phyloP scores from a whole-genome alignment of 75 land plant genomes.

The Pinus tabuliformis region DNA sequence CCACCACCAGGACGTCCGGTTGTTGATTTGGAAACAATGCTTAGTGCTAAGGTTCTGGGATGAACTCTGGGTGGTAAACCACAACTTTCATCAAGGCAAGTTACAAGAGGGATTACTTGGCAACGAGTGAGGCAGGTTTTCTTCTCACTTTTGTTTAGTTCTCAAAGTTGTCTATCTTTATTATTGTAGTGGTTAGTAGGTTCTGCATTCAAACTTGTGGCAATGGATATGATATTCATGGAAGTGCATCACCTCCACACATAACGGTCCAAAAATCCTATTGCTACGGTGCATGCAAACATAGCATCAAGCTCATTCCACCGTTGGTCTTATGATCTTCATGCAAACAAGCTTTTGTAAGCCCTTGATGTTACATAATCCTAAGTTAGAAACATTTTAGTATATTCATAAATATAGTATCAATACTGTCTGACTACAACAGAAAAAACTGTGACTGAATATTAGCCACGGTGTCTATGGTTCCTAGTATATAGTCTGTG shows the following conservation, averaged over 20 bases:
- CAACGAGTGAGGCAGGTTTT: conserved; percentile 94
- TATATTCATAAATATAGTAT: not conserved
- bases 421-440: not conserved
- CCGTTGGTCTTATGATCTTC: not conserved
- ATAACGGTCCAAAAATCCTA: not conserved
- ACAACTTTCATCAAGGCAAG: conserved; percentile 61
- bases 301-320: not conserved
- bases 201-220: not conserved
- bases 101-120: conserved; percentile 66
- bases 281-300: too few relatives aligned
- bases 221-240: not conserved
- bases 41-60: conserved; percentile 75
- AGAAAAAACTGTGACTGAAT: not conserved
- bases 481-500: not conserved
- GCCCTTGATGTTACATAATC: not conserved
- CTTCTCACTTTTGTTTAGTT: conserved; percentile 19
- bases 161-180: not conserved
- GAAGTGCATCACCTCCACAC: not conserved
- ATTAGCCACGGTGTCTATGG: not conserved
- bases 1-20: conserved; percentile 40
- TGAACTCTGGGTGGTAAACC: conserved; percentile 79
- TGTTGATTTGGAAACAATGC: conserved; percentile 70
- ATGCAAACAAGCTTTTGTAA: not conserved
- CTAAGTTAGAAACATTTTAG: not conserved
- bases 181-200: not conserved